Evolutionary conservation across 768 basidiomycete species (phyloP), one percentile per base, ranked within the genome.

Genomic region (Pisolithus marmoratus): DNA sequence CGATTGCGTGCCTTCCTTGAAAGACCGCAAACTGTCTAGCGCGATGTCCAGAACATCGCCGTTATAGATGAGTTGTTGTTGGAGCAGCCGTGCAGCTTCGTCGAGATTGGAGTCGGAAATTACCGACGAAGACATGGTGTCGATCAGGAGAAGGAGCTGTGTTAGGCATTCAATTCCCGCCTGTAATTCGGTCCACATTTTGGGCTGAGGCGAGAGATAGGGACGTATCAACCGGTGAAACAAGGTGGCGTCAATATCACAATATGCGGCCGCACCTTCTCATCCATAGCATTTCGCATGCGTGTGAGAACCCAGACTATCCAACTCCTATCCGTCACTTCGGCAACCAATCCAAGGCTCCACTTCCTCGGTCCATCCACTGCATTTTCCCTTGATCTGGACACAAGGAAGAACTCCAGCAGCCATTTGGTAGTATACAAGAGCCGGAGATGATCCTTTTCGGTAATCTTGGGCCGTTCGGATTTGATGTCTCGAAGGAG

Each of bases 151-250:
- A 27, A 98, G 78, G 50, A 98, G 76, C 61, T 96, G 94, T 19
- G 92, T 94, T 58, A 98, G 80, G 66, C 92, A 95, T 62, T 95
- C 90, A 62, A 96, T 82, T 29, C 93, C 92, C 29, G 93, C 90
- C 68, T 97, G 93, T 24, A 98, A 75, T 64, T 96, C 94, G 24
- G 83, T 90, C 93, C 94, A 98, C 54, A 82, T 74, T 63, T 94
- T 94, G 27, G 95, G 95, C 92, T 96, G 60, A 43, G 51, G 43
- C 48, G 41, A 51, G 23, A 41, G 19, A 29, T 38, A 53, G 26
- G 49, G 31, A 56, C 45, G 20, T 17, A 31, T 42, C 58, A 26
- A 50, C 59, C 42, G 37, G 38, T 23, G 36, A 47, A 46, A 31
- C 42, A 48, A 29, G 20, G 23, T 11, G 50, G 46, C 45, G 45